These are phyloP conservation scores for Trypanosoma theileri DNA, from an alignment of 208 protist genomes.

Conservation along the genomic window DNA sequence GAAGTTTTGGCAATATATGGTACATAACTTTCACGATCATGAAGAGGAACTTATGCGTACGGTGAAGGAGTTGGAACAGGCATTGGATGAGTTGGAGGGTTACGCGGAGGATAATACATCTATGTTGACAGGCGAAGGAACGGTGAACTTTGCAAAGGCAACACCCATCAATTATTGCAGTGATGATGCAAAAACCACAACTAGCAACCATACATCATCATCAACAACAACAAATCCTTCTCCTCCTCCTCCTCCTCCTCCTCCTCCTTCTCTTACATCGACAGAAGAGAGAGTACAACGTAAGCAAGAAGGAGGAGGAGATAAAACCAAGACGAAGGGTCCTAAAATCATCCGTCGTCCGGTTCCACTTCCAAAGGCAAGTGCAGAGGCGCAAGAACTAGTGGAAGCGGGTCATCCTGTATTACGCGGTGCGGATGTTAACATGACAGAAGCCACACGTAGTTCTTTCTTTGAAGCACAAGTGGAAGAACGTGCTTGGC, in stretches of 20 bases:
- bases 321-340: slow-evolving; percentile 2
- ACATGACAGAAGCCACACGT: slow-evolving; percentile 67
- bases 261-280: background rate
- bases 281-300: background rate
- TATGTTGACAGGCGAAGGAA: slow-evolving; percentile 60
- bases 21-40: slow-evolving; percentile 92
- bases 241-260: background rate
- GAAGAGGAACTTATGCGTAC: slow-evolving; percentile 83
- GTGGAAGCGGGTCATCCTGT: slow-evolving; percentile 77
- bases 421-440: slow-evolving; percentile 58
- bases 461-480: slow-evolving; percentile 77
- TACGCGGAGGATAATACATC: slow-evolving; percentile 50
- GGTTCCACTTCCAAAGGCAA: slow-evolving; percentile 61
- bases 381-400: slow-evolving; percentile 62
- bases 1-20: slow-evolving; percentile 93
- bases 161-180: slow-evolving; percentile 26
- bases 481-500: slow-evolving; percentile 86
- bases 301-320: background rate
- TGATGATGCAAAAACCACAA: slow-evolving; percentile 4
- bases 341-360: slow-evolving; percentile 76
- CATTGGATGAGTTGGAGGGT: slow-evolving; percentile 83
- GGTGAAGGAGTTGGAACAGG: slow-evolving; percentile 60
- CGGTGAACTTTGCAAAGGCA: slow-evolving; percentile 74
- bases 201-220: background rate
- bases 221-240: background rate